Evolutionary conservation across 2,329 filamentous ascomycete species (phyloP).

Genomic region (Sclerotinia borealis): DNA sequence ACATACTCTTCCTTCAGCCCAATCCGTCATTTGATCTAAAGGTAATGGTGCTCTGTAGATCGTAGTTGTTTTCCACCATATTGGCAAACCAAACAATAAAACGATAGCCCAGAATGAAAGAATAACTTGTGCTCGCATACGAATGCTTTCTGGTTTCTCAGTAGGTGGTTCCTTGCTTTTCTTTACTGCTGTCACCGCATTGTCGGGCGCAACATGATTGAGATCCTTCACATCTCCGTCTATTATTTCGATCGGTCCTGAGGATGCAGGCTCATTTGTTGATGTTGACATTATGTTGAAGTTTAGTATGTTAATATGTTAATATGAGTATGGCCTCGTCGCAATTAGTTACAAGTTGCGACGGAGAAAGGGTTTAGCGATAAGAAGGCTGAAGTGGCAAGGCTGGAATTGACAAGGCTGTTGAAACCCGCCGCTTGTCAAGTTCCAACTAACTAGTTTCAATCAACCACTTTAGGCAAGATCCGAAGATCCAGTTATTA

Average conservation of each 20-base stretch:
- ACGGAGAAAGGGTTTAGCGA: slow-evolving; percentile 4
- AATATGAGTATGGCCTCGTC: not conserved
- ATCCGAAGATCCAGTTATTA: too few species aligned
- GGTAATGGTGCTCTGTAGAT: slow-evolving; percentile 85
- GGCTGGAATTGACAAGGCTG: not conserved
- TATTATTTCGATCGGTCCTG: slow-evolving; percentile 3
- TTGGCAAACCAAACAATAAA: slow-evolving; percentile 74
- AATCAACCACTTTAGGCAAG: too few species aligned
- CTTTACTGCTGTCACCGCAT: slow-evolving; percentile 23
- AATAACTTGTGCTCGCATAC: slow-evolving; percentile 68
- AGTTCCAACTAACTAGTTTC: too few species aligned
- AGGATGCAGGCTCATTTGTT: slow-evolving; percentile 14
- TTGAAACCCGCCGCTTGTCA: too few species aligned
- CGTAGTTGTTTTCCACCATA: slow-evolving; percentile 94
- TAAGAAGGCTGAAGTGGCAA: not conserved
- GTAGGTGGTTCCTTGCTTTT: slow-evolving; percentile 52
- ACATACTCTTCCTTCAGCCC: slow-evolving; percentile 81
- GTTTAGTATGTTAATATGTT: not conserved
- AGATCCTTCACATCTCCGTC: slow-evolving; percentile 10
- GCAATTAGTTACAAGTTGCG: not conserved
- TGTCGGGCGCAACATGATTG: slow-evolving; percentile 17
- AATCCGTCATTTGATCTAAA: slow-evolving; percentile 77
- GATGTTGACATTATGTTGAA: slow-evolving; percentile 21
- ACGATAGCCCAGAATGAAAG: slow-evolving; percentile 89
- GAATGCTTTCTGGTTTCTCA: slow-evolving; percentile 64